Evolutionary conservation across 2,329 filamentous ascomycete species (phyloP), one percentile per base, ranked within the genome.

Genomic region (Pestalotiopsis sp.): DNA sequence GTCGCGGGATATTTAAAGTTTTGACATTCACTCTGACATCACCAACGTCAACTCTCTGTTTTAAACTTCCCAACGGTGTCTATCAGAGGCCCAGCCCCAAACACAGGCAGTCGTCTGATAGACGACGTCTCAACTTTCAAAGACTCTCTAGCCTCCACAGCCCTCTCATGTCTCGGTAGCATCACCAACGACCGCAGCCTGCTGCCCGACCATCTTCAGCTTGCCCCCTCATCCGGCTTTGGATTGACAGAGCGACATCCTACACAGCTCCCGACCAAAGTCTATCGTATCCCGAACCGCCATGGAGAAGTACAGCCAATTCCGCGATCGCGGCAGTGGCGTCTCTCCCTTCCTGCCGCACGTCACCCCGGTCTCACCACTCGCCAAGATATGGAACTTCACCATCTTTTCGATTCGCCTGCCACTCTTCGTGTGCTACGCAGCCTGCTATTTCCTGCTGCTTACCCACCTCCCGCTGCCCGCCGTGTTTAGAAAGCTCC

Each of bases 271-370:
- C 41, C 23, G n/a, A n/a, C 17, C 45, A 20, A 52, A 52, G 45
- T 20, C 45, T 52, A 61, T 61, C 57, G 57, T 11, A 52, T 52
- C 17, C 7, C 45, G 20, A 45, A 64, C 71, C 75, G 57, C 57
- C 41, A 98, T 98, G 95, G 95, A 98, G 85, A 97, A 97, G 81
- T 98, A 94, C 80, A 95, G 93, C 68, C 94, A 97, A 80, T 98
- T 94, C 78, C 91, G 95, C 75, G 95, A 98, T 82, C 90, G 92
- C 89, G 94, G 94, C 93, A 84, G 96, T 73, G 95, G 96, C 76
- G 97, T 99, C 79, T 94, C 96, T 72, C 96, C 96, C 69, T 99
- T 99, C 84, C 91, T 98, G 71, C 95, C 96, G 17, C 88, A 95
- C 67, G 87, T 90, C 20, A 88, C 91, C 6, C 88, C 90, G 62